Evolutionary conservation across 2,329 filamentous ascomycete species (phyloP), one percentile per base, ranked within the genome.

Genomic region (Pyricularia pennisetigena): DNA sequence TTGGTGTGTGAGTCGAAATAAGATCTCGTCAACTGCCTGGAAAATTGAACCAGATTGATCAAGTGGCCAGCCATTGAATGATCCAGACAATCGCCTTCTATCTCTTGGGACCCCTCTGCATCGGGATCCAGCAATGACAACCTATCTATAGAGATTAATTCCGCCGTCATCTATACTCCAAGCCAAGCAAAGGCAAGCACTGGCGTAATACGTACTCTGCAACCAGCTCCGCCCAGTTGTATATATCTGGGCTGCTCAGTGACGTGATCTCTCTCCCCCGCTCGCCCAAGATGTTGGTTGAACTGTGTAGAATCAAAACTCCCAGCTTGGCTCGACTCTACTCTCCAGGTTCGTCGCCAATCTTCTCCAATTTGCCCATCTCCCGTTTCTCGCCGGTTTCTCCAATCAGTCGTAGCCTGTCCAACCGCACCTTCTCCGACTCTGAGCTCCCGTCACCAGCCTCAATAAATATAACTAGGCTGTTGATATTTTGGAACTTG

Each of bases 401-500:
- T 32, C 95, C 95, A 75, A 98, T 89, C 68, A 98, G 82, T 73
- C 88, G 85, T 72, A 95, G 79, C 67, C 92, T 85, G 79, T 95
- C 92, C 66, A 99, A 79, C 68, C 95, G 88, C 69, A 95, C 90
- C 82, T 92, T 94, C 76, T 98, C 94, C 62, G 89, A 87, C 67
- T 92, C 90, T n/a, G 66, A 62, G 66, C 26, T 62, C 23, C 89
- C 89, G 68, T 94, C 91, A 2, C 93, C 94, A 76, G 96, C 90
- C 68, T 91, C 91, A 41, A 99, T 89, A 77, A 97, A 99, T 12
- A 99, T 74, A 23, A 97, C 90, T 73, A 99, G 76, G 70, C 89
- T 95, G 69, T 88, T 90, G 68, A 97, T 91, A 76, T 93, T 96
- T 81, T 98, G 95, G 83, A 98, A 99, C 81, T 97, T 97, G 79